Evolutionary conservation across 1,284 basidiomycete species (phyloP), one percentile per base, ranked within the genome.

Genomic region (Cutaneotrichosporon mucoides): DNA sequence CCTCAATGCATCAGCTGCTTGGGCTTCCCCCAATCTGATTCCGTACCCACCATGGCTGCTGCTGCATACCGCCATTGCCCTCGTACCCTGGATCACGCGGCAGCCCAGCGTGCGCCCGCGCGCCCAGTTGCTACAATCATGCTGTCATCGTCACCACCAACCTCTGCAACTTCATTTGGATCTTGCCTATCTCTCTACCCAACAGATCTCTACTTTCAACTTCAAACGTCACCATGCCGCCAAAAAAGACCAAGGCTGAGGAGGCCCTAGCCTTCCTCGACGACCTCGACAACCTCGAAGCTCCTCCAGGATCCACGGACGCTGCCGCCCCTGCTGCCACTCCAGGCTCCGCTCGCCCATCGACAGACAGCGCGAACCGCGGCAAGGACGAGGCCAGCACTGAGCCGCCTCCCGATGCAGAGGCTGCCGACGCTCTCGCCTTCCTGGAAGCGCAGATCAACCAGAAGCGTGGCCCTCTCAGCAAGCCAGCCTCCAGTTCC

Each of bases 401-500:
- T 6, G 86, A 90, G 73, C 87, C 88, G 16, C 76, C 81, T 0
- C 88, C 90, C 36, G 71, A 73, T 45, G 72, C 71, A 33, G 77
- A 77, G 61, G 75, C 77, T 6, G 70, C 68, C 12, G 66, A 67
- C 63, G 90, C 90, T 13, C 84, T 94, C 46, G 92, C 92, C 33
- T 95, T 94, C 80, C 85, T 96, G 56, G 91, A 96, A 77, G 91
- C 73, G 10, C 77, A 95, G 77, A 91, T 95, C 68, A 92, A 90
- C 0, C 89, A 90, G 82, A 92, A 92, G 64, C 69, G 74, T 10
- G 68, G 69, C 3, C 73, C 74, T 16, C 57, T 76, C 10, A 66
- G 66, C 71, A 69, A 56, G 56, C 16, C 50, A 60, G 46, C 51
- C 51, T 46, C 45, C 5, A 24, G 24, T 24, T 37, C 62, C n/a